These are phyloP conservation scores for Alisma plantagoaquatica DNA, from an alignment of 106 monocot species.

Conservation along the genomic window DNA sequence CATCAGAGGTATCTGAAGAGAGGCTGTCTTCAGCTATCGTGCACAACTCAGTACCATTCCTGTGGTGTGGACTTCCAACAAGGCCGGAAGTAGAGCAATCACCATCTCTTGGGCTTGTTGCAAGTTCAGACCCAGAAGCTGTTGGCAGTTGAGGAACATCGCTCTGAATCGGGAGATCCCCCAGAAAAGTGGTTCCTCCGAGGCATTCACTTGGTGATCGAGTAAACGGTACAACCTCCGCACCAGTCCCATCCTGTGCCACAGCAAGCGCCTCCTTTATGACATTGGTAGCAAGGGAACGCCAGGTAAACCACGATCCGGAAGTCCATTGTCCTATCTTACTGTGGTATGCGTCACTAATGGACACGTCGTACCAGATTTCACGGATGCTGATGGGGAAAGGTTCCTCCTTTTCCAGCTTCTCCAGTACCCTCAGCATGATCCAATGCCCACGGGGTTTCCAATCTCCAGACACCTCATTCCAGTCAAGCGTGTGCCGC, in stretches of 20 bases:
- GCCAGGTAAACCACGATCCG: conserved; percentile 25
- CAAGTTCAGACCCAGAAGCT: too few relatives aligned
- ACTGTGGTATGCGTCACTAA: conserved; percentile 8
- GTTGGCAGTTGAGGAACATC: too few relatives aligned
- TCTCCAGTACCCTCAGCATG: conserved; percentile 24
- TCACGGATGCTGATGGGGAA: conserved; percentile 52
- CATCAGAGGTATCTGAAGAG: too few relatives aligned
- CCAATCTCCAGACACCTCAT: conserved; percentile 49
- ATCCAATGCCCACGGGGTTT: conserved; percentile 43
- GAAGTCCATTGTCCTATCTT: conserved; percentile 37
- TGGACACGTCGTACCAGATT: conserved; percentile 58
- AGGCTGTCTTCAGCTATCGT: too few relatives aligned
- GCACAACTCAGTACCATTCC: too few relatives aligned
- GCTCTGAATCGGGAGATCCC: too few relatives aligned
- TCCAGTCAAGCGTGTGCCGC: conserved; percentile 50
- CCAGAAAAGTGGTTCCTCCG: too few relatives aligned
- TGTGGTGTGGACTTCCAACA: too few relatives aligned
- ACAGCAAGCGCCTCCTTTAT: conserved; percentile 31
- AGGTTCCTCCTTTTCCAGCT: conserved; percentile 25
- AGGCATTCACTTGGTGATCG: too few relatives aligned
- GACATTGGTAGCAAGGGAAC: conserved; percentile 21
- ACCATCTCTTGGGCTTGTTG: too few relatives aligned
- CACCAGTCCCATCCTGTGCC: conserved; percentile 5
- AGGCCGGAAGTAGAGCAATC: too few relatives aligned
- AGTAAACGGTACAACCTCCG: neutral